phyloP scores from a whole-genome alignment of 169 alveolate genomes.

The Eimeria tenella region DNA sequence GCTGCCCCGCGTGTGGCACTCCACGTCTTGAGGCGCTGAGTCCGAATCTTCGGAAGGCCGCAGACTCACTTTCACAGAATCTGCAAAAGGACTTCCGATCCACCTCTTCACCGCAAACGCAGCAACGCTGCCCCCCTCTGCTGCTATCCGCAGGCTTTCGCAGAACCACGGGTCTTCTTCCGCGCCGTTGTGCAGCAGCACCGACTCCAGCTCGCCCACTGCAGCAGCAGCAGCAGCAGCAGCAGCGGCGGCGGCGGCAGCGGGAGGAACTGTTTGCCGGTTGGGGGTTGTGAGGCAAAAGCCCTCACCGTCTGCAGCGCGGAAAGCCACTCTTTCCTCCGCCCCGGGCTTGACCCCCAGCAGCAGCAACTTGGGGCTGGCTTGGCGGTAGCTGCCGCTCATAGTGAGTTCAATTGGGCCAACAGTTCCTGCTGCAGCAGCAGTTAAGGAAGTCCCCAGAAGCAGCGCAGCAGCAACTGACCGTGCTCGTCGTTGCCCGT shows the following conservation, averaged over 20 bases:
- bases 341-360: slow-evolving; percentile 78
- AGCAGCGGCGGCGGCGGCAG: background rate
- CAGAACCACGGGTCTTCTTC: slow-evolving; percentile 85
- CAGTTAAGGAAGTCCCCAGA: background rate
- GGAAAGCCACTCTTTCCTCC: slow-evolving; percentile 76
- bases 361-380: slow-evolving; percentile 77
- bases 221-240: background rate
- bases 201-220: slow-evolving; percentile 80
- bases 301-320: slow-evolving; percentile 83
- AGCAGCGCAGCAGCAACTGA: background rate
- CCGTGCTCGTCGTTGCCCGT: slow-evolving; percentile 85
- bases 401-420: slow-evolving; percentile 83
- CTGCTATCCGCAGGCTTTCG: slow-evolving; percentile 80
- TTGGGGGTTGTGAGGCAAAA: background rate
- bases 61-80: slow-evolving; percentile 75
- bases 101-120: slow-evolving; percentile 82
- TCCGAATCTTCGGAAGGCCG: slow-evolving; percentile 75
- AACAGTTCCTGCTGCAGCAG: slow-evolving; percentile 82
- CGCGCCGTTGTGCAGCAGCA: slow-evolving; percentile 80
- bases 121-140: slow-evolving; percentile 80
- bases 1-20: slow-evolving; percentile 82
- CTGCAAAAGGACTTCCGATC: slow-evolving; percentile 83
- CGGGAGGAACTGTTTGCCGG: background rate
- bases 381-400: slow-evolving; percentile 78
- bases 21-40: slow-evolving; percentile 81